Evolutionary conservation across 495 filamentous ascomycete species (phyloP).

Genomic region (Lindgomyces ingoldianus): DNA sequence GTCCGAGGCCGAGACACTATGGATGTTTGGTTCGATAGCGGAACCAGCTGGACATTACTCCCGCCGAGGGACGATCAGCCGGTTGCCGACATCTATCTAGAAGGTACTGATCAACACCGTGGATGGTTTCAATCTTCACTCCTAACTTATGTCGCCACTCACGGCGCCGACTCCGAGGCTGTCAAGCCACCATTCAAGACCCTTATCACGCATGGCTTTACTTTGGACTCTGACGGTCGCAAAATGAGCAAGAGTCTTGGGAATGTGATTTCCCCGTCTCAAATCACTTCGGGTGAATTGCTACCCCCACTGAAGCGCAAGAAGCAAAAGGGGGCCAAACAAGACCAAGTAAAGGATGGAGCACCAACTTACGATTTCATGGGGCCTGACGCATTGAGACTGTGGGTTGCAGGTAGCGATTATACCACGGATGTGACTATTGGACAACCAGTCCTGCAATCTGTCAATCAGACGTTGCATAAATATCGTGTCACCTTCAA

Average conservation of each 20-base stretch:
- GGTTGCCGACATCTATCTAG: slow-evolving; percentile 84
- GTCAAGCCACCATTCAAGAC: slow-evolving; percentile 70
- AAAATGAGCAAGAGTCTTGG: slow-evolving; percentile 99
- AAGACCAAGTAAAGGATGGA: slow-evolving; percentile 40
- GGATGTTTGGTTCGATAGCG: slow-evolving; percentile 99
- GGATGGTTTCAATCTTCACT: slow-evolving; percentile 99
- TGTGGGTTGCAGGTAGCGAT: slow-evolving; percentile 90
- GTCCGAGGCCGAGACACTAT: slow-evolving; percentile 91
- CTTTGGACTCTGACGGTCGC: slow-evolving; percentile 79
- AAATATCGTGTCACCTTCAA: slow-evolving; percentile 88
- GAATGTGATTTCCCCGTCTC: slow-evolving; percentile 77
- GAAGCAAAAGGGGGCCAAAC: slow-evolving; percentile 55
- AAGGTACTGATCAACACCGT: slow-evolving; percentile 93
- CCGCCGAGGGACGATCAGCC: slow-evolving; percentile 46
- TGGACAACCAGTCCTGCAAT: slow-evolving; percentile 69
- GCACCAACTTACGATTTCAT: slow-evolving; percentile 55
- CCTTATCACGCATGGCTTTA: slow-evolving; percentile 93
- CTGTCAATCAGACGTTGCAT: slow-evolving; percentile 70
- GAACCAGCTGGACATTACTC: slow-evolving; percentile 83
- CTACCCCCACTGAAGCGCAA: slow-evolving; percentile 59
- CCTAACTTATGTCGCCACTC: slow-evolving; percentile 75
- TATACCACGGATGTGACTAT: slow-evolving; percentile 86
- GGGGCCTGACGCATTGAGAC: slow-evolving; percentile 80
- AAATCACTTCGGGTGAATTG: slow-evolving; percentile 81
- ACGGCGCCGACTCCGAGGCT: slow-evolving; percentile 42